Base-by-base conservation (phyloP, 306 rosid genomes). In the Cicer cuneatum region DNA sequence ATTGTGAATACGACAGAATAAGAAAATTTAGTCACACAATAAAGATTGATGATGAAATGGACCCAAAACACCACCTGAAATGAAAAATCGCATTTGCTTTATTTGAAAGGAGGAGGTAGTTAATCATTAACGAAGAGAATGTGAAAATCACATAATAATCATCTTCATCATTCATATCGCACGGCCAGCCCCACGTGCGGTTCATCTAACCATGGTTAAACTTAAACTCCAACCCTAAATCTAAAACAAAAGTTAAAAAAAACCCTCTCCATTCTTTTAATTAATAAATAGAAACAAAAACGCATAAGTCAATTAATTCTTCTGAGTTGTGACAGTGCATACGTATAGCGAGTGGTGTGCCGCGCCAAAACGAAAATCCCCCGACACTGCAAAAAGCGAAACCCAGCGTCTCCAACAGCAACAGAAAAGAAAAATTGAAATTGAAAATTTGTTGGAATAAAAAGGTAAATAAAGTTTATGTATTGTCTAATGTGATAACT, bases 131-230 rank as follows among this genome's bases (percentile, higher is more conserved):
- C 9, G 9, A 68, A 7, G 29, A 49, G 53, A 60, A 74, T 69
- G 60, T 41, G 53, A 52, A 29, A 29, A 75, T 62, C 6, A 45
- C 41, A 43, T 47, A 35, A 42, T 35, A 42, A 64, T 42, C 19
- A 78, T 57, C 19, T 66, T 67, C 3, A 41, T 39, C 3, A 57
- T 41, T 10, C 35, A 77, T 10, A 21, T 51, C 67, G 1, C 59
- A 63, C 48, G 77, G 70, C 6, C 57, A 18, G 45, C 61, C 72
- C 24, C 84, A 80, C 84, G 84, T 80, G 84, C 45, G 47, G 71
- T 68, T 6, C 24, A 54, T 18, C 48, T 53, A 79, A 67, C 75
- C 76, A 52, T 52, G 59, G 77, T 35, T 58, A 12, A 37, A 60
- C 5, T 33, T 41, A 21, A 51, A 66, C 8, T 13, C 46, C 38